phyloP scores from a whole-genome alignment of 176 grass and related monocot genomes.

The Eremochloa ophiuroides region DNA sequence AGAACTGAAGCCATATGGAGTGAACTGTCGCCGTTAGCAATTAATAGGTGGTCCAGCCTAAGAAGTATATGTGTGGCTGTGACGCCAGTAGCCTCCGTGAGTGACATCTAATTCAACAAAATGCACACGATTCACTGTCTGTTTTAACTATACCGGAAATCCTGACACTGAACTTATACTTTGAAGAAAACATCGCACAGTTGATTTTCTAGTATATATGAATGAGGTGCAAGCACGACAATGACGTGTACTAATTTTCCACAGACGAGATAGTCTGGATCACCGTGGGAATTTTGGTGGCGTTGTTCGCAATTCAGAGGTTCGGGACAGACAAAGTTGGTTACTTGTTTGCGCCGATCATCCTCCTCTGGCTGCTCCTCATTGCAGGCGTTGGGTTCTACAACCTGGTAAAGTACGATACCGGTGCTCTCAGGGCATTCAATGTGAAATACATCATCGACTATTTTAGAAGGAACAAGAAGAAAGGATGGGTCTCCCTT shows the following conservation, averaged over 20 bases:
- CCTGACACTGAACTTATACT: neutral
- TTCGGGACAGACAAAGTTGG: conserved; percentile 71
- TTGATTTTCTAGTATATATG: neutral
- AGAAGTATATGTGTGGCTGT: neutral
- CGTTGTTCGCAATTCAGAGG: conserved; percentile 43
- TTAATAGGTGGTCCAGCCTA: neutral
- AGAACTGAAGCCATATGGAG: neutral
- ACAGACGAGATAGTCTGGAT: conserved; percentile 51
- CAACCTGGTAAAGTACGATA: conserved; percentile 53
- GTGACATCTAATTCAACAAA: neutral
- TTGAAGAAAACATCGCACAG: neutral
- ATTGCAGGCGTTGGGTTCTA: conserved; percentile 55
- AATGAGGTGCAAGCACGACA: neutral
- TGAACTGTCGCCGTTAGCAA: neutral
- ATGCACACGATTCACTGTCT: neutral
- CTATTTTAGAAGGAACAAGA: conserved; percentile 60
- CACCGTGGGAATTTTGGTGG: conserved; percentile 52
- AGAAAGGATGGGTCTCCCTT: conserved; percentile 62
- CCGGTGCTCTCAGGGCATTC: conserved; percentile 41
- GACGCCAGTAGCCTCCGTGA: neutral
- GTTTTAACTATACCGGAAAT: neutral
- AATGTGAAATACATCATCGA: conserved; percentile 60
- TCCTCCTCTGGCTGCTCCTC: conserved; percentile 48
- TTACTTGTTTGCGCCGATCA: conserved; percentile 60
- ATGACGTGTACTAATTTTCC: neutral